Base-by-base conservation (phyloP, 805 yeast species). In the Suhomyces tanzawaensis region DNA sequence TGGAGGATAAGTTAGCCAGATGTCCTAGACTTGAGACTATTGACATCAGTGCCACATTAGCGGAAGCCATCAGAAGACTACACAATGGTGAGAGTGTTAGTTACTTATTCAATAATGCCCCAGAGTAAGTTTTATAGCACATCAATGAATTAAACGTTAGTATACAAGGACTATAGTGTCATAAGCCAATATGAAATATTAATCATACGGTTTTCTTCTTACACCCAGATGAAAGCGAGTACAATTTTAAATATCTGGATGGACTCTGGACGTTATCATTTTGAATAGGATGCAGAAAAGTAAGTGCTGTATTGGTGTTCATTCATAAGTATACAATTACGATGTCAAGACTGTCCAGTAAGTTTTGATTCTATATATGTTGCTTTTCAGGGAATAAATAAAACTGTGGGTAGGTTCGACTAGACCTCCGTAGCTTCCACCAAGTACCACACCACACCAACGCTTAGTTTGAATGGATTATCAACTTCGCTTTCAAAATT, bases 31-130 rank as follows among this genome's bases (percentile, higher is more conserved):
- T 93, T 46, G 89, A 84, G 39, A 80, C 81, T 35, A 79, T 91
- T 41, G 98, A 91, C 60, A 81, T 93, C 41, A 76, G 88, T 51
- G 85, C 93, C 14, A 83, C 86, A 7, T 64, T 91, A 42, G 98
- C 97, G 7, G 99, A 93, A 63, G 91, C 95, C 22, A 84, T 91
- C 41, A 79, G 98, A 61, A 79, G 99, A 55, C 71, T 91, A 50
- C 99, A 91, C 62, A 91, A 93, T 56, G 99, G 99, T 53, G 99
- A 91, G 68, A 83, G 95, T 57, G 85, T 90, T 23, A 85, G 95
- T 2, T 90, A 88, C 59, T 69, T 90, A 51, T 87, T 90, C 64
- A 79, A 79, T 36, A 81, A 90, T 38, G 72, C 64, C 21, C 71
- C 72, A 12, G 49, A 42, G 31, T 51, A 37, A 37, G 13, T 29